Percentiles rank a stretch among this genome's conserved stretches.
phyloP scores from a whole-genome alignment of 768 basidiomycete genomes.

The Suillus americanus region DNA sequence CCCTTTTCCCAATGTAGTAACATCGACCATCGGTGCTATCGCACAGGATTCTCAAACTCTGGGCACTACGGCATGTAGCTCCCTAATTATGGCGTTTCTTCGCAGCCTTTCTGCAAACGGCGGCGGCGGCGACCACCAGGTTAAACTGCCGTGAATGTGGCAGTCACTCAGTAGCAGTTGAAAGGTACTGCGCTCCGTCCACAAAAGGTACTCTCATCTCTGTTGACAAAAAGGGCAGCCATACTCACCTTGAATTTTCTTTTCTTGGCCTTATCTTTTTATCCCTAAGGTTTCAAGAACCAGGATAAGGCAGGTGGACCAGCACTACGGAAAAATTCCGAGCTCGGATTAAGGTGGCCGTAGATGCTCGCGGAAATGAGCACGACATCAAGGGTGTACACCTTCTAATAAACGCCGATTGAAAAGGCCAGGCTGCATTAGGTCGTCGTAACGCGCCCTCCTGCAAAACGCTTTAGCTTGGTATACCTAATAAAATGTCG shows the following conservation, averaged over 20 bases:
- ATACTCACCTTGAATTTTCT: background rate
- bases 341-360: constrained; percentile 1
- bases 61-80: background rate
- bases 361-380: background rate
- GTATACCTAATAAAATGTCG: background rate
- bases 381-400: background rate
- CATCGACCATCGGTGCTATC: background rate
- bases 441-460: background rate
- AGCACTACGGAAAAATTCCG: background rate
- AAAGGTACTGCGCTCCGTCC: background rate
- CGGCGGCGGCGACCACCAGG: no score
- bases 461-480: background rate
- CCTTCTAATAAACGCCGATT: constrained; percentile 4
- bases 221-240: background rate
- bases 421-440: constrained; percentile 8
- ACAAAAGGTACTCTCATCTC: background rate
- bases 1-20: background rate
- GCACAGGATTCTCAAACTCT: background rate
- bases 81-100: background rate
- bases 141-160: background rate
- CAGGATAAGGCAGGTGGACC: background rate
- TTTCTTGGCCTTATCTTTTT: constrained; percentile 1
- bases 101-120: background rate
- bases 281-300: background rate
- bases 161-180: background rate